Conservation (phyloP, 2,329 filamentous ascomycete species). For the Pyrenophora graminea region DNA sequence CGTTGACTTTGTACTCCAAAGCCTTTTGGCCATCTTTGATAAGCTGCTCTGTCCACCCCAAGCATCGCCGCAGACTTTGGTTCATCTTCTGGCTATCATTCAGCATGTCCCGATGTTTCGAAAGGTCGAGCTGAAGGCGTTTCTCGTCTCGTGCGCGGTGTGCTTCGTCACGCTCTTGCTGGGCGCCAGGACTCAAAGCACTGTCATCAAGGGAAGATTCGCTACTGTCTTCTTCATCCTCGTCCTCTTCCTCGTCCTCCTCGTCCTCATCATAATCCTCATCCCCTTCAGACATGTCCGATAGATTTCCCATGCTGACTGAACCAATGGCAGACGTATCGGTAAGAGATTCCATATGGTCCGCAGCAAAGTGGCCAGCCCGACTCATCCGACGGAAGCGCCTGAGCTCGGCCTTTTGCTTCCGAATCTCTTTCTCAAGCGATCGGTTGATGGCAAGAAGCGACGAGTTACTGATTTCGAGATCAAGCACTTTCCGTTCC, state of each 20-base stretch:
- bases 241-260: conserved; percentile 43
- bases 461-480: conserved; percentile 96
- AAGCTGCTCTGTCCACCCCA: conserved; percentile 86
- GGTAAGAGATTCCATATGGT: conserved; percentile 56
- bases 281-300: conserved; percentile 44
- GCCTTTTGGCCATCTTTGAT: conserved; percentile 89
- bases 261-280: conserved; percentile 43
- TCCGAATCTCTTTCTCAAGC: conserved; percentile 85
- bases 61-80: conserved; percentile 85
- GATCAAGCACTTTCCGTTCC: conserved; percentile 91
- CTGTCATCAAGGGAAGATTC: conserved; percentile 59
- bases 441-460: conserved; percentile 93
- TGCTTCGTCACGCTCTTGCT: conserved; percentile 50
- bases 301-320: conserved; percentile 43
- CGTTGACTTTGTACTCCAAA: conserved; percentile 76
- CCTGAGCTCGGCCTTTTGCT: conserved; percentile 85
- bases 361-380: conserved; percentile 72
- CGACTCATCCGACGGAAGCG: conserved; percentile 85
- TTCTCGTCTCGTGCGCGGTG: conserved; percentile 78
- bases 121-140: conserved; percentile 80
- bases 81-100: conserved; percentile 94
- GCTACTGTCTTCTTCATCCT: conserved; percentile 53
- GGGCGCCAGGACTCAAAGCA: conserved; percentile 48
- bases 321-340: conserved; percentile 39
- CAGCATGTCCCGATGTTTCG: conserved; percentile 85